Evolutionary conservation across 2,329 filamentous ascomycete genomes (phyloP).

Genomic region (Beauveria sp.): DNA sequence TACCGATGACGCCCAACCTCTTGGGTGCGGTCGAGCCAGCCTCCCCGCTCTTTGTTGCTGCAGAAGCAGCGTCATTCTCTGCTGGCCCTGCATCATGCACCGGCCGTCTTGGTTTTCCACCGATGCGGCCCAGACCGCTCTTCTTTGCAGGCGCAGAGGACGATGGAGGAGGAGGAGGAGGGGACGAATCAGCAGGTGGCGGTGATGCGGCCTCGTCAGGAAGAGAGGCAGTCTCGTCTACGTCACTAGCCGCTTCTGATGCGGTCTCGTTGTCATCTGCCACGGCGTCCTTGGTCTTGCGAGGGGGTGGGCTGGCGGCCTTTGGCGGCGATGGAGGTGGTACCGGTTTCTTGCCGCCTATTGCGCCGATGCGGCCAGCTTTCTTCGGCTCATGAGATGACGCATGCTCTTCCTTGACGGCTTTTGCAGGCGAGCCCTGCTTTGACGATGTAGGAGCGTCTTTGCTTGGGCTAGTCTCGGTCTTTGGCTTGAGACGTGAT

Average conservation of each 20-base stretch:
- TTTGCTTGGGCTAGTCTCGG: neutral
- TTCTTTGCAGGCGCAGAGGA: constrained; percentile 20
- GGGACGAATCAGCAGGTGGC: neutral
- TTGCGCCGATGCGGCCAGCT: constrained; percentile 26
- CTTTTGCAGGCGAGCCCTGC: constrained; percentile 9
- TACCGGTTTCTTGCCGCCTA: constrained; percentile 27
- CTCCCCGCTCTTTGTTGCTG: constrained; percentile 13
- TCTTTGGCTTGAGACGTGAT: constrained; percentile 26
- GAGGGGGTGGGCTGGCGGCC: constrained; percentile 16
- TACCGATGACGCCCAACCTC: constrained; percentile 29
- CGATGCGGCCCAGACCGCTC: constrained; percentile 34
- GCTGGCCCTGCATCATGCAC: constrained; percentile 13
- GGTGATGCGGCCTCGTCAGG: constrained; percentile 13
- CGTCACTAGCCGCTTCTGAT: constrained; percentile 32
- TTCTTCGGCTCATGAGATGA: constrained; percentile 3
- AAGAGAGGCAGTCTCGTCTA: constrained; percentile 18
- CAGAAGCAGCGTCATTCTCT: constrained; percentile 3
- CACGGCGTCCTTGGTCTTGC: constrained; percentile 4
- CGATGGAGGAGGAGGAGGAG: constrained; percentile 18
- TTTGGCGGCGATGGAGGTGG: constrained; percentile 11
- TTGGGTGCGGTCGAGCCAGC: constrained; percentile 10
- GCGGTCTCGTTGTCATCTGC: constrained; percentile 28
- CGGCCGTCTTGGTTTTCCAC: constrained; percentile 18
- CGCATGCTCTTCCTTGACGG: neutral
- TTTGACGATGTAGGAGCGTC: neutral